Conservation (phyloP, 257 asterid genomes). For the Lithospermum erythrorhizon region DNA sequence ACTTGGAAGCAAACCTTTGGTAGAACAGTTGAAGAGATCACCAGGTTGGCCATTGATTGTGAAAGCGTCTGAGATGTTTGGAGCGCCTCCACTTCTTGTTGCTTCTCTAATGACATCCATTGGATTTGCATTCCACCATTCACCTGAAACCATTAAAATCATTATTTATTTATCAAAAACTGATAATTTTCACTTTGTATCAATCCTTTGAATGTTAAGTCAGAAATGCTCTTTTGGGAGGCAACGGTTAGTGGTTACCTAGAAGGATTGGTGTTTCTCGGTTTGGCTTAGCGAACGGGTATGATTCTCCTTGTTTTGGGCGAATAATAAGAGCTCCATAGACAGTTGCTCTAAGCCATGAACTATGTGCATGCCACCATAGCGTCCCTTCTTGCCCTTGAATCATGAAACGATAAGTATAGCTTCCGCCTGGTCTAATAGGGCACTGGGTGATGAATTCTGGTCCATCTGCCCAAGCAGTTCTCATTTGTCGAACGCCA, state of each 20-base stretch:
- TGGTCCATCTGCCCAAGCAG: conserved; percentile 28
- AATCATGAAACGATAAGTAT: conserved; percentile 18
- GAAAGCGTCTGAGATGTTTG: conserved; percentile 32
- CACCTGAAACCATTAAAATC: conserved; percentile 14
- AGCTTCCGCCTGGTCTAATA: conserved; percentile 23
- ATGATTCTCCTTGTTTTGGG: conserved; percentile 33
- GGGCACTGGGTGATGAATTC: conserved; percentile 25
- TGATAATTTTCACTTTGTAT: no score
- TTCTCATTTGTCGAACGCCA: conserved; percentile 19
- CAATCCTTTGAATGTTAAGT: not conserved
- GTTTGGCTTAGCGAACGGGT: conserved; percentile 43
- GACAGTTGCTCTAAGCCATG: conserved; percentile 25
- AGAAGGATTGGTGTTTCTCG: conserved; percentile 52
- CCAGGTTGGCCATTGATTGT: conserved; percentile 41
- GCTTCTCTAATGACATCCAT: conserved; percentile 20
- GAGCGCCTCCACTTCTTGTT: conserved; percentile 23
- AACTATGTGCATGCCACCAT: conserved; percentile 31
- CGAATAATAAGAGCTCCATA: conserved; percentile 54
- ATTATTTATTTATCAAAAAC: not conserved
- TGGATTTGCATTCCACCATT: conserved; percentile 32
- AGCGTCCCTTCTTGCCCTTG: conserved; percentile 24
- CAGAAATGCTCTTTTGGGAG: no score
- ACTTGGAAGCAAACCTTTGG: conserved; percentile 13
- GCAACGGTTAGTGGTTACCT: conserved; percentile 40
- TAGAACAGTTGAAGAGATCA: conserved; percentile 24